These are phyloP conservation scores for Pyrus hybrid DNA, from an alignment of 331 rosid genomes.

Conservation along the genomic window DNA sequence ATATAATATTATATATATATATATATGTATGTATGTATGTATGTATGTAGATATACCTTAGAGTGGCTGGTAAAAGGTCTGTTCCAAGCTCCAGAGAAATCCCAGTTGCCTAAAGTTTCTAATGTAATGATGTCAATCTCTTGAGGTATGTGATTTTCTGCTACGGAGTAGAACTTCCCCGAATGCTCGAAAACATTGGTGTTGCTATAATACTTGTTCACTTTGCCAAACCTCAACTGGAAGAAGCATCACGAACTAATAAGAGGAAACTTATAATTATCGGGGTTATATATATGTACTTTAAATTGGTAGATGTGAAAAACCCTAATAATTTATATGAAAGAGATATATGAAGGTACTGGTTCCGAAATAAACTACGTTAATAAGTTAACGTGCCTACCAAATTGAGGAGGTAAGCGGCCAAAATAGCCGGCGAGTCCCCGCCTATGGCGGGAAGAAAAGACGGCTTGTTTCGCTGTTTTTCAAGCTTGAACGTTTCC, in stretches of 20 bases:
- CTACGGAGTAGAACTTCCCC: conserved; percentile 44
- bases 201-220: conserved; percentile 52
- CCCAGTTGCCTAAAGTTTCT: conserved; percentile 44
- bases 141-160: conserved; percentile 60
- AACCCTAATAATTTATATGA: no score
- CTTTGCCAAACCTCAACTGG: conserved; percentile 56
- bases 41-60: conserved; percentile 20
- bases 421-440: conserved; percentile 40
- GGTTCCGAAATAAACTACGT: neutral
- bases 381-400: conserved; percentile 5
- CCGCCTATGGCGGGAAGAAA: conserved; percentile 57
- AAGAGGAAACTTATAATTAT: neutral
- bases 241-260: neutral
- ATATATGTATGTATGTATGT: no score
- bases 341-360: no score
- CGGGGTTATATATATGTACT: no score
- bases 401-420: conserved; percentile 44
- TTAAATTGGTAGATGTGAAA: no score
- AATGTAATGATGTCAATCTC: conserved; percentile 48
- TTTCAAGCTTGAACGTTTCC: conserved; percentile 45
- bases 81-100: conserved; percentile 48
- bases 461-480: conserved; percentile 36
- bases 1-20: no score
- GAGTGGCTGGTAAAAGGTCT: conserved; percentile 67
- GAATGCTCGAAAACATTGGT: conserved; percentile 66